phyloP scores from a whole-genome alignment of 2,329 filamentous ascomycete species.

The Apiospora kogelbergensis region DNA sequence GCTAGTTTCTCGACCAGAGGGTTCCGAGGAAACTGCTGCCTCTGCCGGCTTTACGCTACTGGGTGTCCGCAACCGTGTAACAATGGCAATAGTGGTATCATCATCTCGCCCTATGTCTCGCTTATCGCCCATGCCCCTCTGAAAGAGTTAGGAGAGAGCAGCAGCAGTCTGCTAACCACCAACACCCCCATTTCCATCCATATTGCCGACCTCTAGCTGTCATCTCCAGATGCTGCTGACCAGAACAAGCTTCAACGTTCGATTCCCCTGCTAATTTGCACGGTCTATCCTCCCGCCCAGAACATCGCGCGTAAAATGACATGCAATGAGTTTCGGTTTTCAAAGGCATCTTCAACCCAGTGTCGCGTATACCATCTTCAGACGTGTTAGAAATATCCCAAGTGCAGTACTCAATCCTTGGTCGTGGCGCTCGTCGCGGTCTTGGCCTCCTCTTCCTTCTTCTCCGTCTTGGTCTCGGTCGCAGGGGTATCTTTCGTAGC shows the following conservation, averaged over 20 bases:
- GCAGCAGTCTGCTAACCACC: not conserved
- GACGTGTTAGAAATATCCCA: conserved; percentile 10
- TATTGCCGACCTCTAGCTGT: not conserved
- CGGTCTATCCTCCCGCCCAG: conserved; percentile 8
- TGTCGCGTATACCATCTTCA: conserved; percentile 10
- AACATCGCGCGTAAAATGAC: conserved; percentile 1
- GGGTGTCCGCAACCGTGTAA: not conserved
- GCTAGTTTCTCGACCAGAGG: not conserved
- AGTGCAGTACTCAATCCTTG: conserved; percentile 23
- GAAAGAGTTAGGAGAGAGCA: conserved; percentile 4
- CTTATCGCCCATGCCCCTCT: conserved; percentile 2
- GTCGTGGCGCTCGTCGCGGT: conserved; percentile 21
- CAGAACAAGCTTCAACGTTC: conserved; percentile 5
- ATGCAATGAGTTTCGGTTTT: not conserved
- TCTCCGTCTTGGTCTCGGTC: conserved; percentile 20
- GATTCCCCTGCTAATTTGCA: not conserved
- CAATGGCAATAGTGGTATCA: conserved; percentile 11
- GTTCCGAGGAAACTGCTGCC: conserved; percentile 1
- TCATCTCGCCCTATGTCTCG: conserved; percentile 11
- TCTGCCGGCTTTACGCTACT: not conserved
- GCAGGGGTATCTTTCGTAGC: conserved; percentile 25
- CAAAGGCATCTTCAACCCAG: conserved; percentile 15
- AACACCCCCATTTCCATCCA: not conserved
- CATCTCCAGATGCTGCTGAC: conserved; percentile 1
- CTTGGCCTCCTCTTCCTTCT: conserved; percentile 27